Conservation (phyloP, 106 monocot genomes). For the Ottelia alismoides region DNA sequence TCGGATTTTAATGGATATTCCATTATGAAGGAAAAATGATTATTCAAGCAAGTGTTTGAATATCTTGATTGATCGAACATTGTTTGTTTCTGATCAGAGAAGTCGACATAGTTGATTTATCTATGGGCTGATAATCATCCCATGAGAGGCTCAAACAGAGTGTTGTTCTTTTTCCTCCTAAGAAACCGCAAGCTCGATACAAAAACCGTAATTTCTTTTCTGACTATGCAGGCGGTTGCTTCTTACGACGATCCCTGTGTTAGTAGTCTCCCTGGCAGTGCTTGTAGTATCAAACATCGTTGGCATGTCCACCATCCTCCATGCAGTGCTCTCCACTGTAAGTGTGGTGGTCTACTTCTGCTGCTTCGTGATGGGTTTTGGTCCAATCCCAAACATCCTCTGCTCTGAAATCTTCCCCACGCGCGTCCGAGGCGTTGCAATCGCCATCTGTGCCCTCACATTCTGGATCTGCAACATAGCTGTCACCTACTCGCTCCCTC, state of each 20-base stretch:
- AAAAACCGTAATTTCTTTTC: no score
- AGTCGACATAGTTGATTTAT: no score
- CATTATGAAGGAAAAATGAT: no score
- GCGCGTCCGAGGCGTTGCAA: constrained; percentile 19
- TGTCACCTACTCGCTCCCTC: constrained; percentile 19
- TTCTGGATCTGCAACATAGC: constrained; percentile 22
- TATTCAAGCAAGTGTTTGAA: no score
- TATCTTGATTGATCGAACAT: no score
- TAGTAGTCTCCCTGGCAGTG: constrained; percentile 11
- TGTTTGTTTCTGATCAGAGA: no score
- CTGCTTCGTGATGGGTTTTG: constrained; percentile 21
- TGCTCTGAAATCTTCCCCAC: constrained; percentile 26
- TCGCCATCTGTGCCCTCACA: constrained; percentile 19
- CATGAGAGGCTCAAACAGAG: no score
- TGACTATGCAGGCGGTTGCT: constrained; percentile 9
- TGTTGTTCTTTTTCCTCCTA: no score
- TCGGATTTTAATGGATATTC: no score
- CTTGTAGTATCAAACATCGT: constrained; percentile 16
- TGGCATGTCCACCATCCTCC: constrained; percentile 9
- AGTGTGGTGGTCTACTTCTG: constrained; percentile 26
- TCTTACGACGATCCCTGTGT: constrained; percentile 14
- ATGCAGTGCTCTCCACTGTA: constrained; percentile 18
- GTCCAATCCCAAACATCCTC: constrained; percentile 21
- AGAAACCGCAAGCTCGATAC: no score
- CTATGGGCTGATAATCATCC: no score